Evolutionary conservation across 306 rosid genomes (phyloP).

Genomic region (Ziziphus jujuba): DNA sequence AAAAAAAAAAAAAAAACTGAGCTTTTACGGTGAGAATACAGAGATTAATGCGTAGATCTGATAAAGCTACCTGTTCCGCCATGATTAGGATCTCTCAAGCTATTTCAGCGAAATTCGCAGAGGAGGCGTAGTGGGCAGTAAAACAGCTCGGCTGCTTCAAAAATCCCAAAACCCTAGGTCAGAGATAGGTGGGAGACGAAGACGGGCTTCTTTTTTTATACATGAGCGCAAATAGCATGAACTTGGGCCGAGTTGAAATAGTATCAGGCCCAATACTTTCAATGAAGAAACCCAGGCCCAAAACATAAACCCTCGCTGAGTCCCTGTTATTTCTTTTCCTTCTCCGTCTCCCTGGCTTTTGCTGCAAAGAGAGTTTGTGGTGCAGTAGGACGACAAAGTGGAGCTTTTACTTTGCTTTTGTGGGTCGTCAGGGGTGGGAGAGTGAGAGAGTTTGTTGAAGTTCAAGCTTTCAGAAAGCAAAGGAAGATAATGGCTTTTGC

Average conservation of each 20-base stretch:
- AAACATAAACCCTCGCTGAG: too few relatives aligned
- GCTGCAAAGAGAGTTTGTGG: too few relatives aligned
- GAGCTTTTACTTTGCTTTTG: too few relatives aligned
- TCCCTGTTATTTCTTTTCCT: too few relatives aligned
- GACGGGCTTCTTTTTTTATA: neutral
- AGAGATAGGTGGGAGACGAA: neutral
- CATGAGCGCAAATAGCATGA: neutral
- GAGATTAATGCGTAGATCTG: neutral
- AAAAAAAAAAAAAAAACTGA: neutral
- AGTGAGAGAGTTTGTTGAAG: too few relatives aligned
- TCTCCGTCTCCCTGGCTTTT: too few relatives aligned
- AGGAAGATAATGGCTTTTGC: slow-evolving; percentile 3
- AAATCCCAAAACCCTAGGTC: slow-evolving; percentile 20
- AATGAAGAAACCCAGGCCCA: too few relatives aligned
- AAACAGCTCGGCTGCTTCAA: neutral
- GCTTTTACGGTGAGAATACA: neutral
- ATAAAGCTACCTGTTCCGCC: slow-evolving; percentile 71
- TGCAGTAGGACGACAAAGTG: too few relatives aligned
- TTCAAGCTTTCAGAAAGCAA: too few relatives aligned
- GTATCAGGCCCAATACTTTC: neutral
- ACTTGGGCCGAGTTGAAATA: neutral
- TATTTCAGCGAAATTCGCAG: slow-evolving; percentile 1
- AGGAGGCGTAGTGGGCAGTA: slow-evolving; percentile 22
- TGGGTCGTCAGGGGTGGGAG: too few relatives aligned
- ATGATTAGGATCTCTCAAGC: slow-evolving; percentile 35